Evolutionary conservation across 139 green algal species (phyloP), one percentile per base, ranked within the genome.

Genomic region (Tetraselmis chui): DNA sequence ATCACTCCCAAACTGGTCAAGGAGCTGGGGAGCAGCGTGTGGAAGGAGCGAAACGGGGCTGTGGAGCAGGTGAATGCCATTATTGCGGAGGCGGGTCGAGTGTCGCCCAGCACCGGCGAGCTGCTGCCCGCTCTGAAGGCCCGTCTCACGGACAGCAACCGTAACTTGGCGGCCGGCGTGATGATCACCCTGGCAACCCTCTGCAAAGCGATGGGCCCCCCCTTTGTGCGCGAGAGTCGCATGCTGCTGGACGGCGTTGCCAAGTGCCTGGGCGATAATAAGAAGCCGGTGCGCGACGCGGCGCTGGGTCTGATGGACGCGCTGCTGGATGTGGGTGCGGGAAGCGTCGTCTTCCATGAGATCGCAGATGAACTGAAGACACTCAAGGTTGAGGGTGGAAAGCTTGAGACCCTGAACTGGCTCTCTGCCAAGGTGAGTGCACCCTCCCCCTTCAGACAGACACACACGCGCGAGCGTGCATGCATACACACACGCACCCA

Each of bases 41-140:
- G 96, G 96, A 99, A 99, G 87, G 93, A 96, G 77, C 89, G 96
- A 75, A 95, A 98, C 80, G 92, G 88, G 1, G 94, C 85, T 0
- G 77, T 99, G 80, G 93, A 98, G 75, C 83, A 92, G 11, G 45
- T 67, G 45, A 82, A 87, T 26, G 28, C 5, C 26, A 86, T 92
- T 25, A 81, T 92, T 11, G 82, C 32, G 23, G 82, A 88, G 22
- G 83, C 83, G 31, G 79, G 75, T 1, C 29, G 80, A 2, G 86
- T 91, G n/a, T 31, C 76, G 31, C 76, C 82, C 26, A 78, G 81
- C 76, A 29, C 31, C 24, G 92, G 91, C 26, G 95, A 98, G 30
- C 87, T 99, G 28, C 82, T 98, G 28, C n/a, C 81, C 1, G 89
- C 90, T 0, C 89, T 99, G 1, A 97, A 96, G 88, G 88, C 67